A percentile compares a stretch with the other conserved stretches of the same genome.
These are phyloP conservation scores for Tulasnella sp. DNA, from an alignment of 768 basidiomycete genomes.

Conservation along the genomic window DNA sequence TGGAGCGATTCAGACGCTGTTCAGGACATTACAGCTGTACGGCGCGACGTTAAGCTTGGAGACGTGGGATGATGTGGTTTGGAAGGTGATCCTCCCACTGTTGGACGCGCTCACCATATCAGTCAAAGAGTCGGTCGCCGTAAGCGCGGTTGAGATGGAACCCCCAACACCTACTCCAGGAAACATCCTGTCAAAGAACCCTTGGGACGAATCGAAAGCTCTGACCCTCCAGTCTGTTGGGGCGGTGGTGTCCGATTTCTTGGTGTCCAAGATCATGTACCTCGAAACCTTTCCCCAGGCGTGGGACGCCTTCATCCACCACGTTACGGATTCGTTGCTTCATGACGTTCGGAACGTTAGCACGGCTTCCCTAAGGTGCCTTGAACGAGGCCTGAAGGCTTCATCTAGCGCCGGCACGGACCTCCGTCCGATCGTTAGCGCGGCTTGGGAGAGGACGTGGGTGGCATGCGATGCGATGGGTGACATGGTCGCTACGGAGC, in stretches of 20 bases:
- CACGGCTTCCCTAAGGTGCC: constrained; percentile 76
- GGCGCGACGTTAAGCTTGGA: constrained; percentile 75
- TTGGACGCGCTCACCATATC: constrained; percentile 63
- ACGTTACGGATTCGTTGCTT: constrained; percentile 67
- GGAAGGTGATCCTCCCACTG: constrained; percentile 85
- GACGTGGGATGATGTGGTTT: constrained; percentile 89
- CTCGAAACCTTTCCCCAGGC: constrained; percentile 65
- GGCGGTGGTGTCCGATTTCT: constrained; percentile 75
- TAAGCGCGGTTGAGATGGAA: background rate
- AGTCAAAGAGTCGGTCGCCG: constrained; percentile 42
- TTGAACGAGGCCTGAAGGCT: constrained; percentile 73
- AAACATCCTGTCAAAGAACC: constrained; percentile 35
- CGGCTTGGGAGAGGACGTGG: constrained; percentile 65
- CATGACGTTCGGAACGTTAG: constrained; percentile 65
- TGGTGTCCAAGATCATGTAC: constrained; percentile 65
- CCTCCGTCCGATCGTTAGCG: constrained; percentile 41
- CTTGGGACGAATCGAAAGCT: constrained; percentile 86
- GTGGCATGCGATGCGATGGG: constrained; percentile 63
- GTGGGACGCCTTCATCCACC: constrained; percentile 69
- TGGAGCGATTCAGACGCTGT: constrained; percentile 92
- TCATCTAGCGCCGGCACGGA: constrained; percentile 37
- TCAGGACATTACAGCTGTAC: constrained; percentile 90
- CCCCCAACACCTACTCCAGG: constrained; percentile 20
- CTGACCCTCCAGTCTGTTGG: constrained; percentile 81
- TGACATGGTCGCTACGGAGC: constrained; percentile 38